These are phyloP conservation scores for Phytophthora pinifolia DNA, from an alignment of 352 stramenopile species.

Conservation along the genomic window DNA sequence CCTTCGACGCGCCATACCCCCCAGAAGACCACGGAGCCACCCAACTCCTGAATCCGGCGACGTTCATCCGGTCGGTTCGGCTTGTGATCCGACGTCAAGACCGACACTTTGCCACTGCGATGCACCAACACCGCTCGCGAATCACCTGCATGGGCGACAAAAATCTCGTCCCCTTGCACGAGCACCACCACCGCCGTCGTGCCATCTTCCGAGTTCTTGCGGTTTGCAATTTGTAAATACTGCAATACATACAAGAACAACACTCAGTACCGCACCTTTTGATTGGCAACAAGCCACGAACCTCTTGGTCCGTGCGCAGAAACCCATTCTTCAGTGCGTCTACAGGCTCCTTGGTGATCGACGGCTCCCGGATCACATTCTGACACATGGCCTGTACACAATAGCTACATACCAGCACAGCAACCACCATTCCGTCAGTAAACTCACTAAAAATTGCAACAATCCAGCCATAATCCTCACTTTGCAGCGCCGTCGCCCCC, in stretches of 20 bases:
- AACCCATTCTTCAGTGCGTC: conserved; percentile 82
- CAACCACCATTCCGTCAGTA: conserved; percentile 2
- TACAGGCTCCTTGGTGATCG: conserved; percentile 61
- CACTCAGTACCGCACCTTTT: neutral
- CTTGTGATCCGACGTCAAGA: conserved; percentile 90
- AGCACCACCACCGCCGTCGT: conserved; percentile 90
- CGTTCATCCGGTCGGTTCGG: conserved; percentile 90
- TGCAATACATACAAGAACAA: conserved; percentile 19
- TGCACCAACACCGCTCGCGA: conserved; percentile 89
- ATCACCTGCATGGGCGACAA: conserved; percentile 90
- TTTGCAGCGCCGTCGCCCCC: conserved; percentile 88
- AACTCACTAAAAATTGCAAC: neutral
- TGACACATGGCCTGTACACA: conserved; percentile 83
- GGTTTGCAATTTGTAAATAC: conserved; percentile 86
- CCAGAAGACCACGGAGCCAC: conserved; percentile 90
- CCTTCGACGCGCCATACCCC: conserved; percentile 94
- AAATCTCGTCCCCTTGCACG: conserved; percentile 72
- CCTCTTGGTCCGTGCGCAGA: conserved; percentile 76
- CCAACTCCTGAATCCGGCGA: conserved; percentile 85
- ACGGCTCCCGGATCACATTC: conserved; percentile 77
- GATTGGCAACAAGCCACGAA: conserved; percentile 13
- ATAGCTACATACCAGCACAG: conserved; percentile 42
- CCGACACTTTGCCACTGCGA: conserved; percentile 64
- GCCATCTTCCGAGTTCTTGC: conserved; percentile 83
- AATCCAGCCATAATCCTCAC: conserved; percentile 37